These are phyloP conservation scores for Solanum dulcamara DNA, from an alignment of 257 asterid species.

Conservation along the genomic window DNA sequence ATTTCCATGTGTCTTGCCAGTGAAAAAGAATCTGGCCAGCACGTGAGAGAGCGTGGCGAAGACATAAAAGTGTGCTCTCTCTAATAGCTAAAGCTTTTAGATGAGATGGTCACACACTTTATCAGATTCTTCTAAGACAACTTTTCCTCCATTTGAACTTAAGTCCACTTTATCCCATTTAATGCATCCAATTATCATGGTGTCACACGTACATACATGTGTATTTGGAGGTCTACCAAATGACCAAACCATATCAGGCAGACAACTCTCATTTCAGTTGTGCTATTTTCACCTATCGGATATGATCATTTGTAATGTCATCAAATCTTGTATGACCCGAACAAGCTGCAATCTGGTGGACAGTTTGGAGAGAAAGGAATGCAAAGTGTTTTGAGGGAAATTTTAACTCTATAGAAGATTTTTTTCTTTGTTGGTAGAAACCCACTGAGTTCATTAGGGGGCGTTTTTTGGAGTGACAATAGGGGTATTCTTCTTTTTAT, in stretches of 20 bases:
- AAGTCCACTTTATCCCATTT: background rate
- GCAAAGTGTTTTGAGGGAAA: background rate
- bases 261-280: background rate
- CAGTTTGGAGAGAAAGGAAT: background rate
- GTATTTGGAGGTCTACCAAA: background rate
- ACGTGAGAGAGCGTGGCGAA: background rate
- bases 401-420: background rate
- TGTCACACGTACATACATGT: background rate
- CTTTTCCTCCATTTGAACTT: background rate
- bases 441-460: background rate
- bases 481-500: background rate
- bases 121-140: background rate
- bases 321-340: background rate
- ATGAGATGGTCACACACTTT: background rate
- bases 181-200: background rate
- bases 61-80: background rate
- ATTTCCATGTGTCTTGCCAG: background rate
- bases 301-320: background rate
- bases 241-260: background rate
- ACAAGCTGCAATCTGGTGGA: background rate
- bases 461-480: background rate
- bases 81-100: background rate
- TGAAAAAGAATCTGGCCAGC: background rate
- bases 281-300: background rate
- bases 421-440: background rate